Evolutionary conservation across 495 filamentous ascomycete genomes (phyloP).

Genomic region (Penicillium nucicola): DNA sequence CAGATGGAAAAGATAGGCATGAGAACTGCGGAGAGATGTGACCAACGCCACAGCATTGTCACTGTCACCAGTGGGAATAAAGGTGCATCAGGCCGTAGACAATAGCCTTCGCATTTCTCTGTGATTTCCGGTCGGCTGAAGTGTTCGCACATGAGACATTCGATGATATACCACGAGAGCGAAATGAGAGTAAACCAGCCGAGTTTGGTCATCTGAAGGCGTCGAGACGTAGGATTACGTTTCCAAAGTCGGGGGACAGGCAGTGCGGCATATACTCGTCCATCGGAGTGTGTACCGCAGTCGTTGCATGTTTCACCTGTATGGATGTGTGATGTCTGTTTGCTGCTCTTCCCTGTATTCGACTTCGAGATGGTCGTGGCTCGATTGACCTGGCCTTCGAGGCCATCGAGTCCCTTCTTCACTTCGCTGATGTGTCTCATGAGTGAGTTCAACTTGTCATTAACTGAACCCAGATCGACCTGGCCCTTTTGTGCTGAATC

Average conservation of each 20-base stretch:
- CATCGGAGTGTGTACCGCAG: conserved; percentile 23
- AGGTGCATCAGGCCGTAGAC: conserved; percentile 44
- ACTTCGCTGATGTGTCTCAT: conserved; percentile 62
- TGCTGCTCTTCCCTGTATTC: not conserved
- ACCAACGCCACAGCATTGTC: conserved; percentile 48
- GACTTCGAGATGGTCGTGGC: conserved; percentile 20
- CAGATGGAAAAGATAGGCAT: conserved; percentile 30
- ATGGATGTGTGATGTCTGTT: conserved; percentile 9
- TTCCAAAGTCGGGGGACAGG: conserved; percentile 59
- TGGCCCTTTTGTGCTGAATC: conserved; percentile 34
- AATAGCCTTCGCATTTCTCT: conserved; percentile 42
- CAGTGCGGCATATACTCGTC: conserved; percentile 39
- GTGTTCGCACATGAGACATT: conserved; percentile 57
- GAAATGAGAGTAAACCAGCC: conserved; percentile 49
- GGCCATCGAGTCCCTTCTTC: conserved; percentile 60
- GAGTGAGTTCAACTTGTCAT: conserved; percentile 55
- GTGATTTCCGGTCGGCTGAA: conserved; percentile 58
- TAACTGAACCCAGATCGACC: conserved; percentile 57
- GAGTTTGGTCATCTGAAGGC: conserved; percentile 51
- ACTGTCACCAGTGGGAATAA: conserved; percentile 43
- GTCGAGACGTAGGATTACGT: conserved; percentile 37
- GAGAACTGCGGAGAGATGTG: conserved; percentile 30
- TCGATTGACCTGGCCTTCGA: conserved; percentile 58
- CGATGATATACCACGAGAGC: conserved; percentile 54
- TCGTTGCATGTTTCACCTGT: conserved; percentile 21